A percentile compares a stretch with the other conserved stretches of the same genome.
Evolutionary conservation across 1,284 basidiomycete genomes (phyloP).

Genomic region (Moniliophthora roreri): DNA sequence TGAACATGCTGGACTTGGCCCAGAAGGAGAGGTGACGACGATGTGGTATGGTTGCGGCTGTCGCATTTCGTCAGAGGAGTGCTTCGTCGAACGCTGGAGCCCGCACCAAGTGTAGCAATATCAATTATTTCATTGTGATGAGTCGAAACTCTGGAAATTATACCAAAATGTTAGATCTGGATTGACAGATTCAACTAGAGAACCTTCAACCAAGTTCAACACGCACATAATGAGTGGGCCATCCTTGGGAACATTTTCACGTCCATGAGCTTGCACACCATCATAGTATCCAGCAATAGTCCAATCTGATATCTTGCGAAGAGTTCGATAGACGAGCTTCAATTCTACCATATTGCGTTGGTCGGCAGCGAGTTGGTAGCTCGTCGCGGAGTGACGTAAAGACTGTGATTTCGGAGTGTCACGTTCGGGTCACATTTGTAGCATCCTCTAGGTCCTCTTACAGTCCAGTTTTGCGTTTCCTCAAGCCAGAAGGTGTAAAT

Average conservation of each 20-base stretch:
- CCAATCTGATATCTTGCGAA: constrained; percentile 68
- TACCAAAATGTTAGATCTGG: not conserved
- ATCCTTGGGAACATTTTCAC: constrained; percentile 55
- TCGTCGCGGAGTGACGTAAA: no score
- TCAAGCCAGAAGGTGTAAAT: no score
- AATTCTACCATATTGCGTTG: constrained; percentile 44
- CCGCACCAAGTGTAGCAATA: constrained; percentile 43
- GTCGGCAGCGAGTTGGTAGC: no score
- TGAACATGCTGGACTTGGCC: constrained; percentile 69
- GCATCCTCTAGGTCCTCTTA: no score
- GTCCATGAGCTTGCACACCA: constrained; percentile 62
- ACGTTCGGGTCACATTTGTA: no score
- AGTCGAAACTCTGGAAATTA: constrained; percentile 46
- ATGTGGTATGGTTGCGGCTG: constrained; percentile 57
- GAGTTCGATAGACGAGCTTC: constrained; percentile 56
- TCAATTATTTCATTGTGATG: constrained; percentile 77
- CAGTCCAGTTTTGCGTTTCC: no score
- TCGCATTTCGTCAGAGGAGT: constrained; percentile 2
- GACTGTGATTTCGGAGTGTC: no score
- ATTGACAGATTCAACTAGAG: constrained; percentile 8
- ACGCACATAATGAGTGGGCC: constrained; percentile 63
- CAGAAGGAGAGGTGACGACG: constrained; percentile 72
- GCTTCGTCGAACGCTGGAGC: not conserved
- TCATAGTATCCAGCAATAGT: constrained; percentile 67
- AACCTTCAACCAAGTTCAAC: not conserved